Percentiles rank a stretch among this genome's conserved stretches.
phyloP scores from a whole-genome alignment of 257 asterid species.

The Ballota nigra region DNA sequence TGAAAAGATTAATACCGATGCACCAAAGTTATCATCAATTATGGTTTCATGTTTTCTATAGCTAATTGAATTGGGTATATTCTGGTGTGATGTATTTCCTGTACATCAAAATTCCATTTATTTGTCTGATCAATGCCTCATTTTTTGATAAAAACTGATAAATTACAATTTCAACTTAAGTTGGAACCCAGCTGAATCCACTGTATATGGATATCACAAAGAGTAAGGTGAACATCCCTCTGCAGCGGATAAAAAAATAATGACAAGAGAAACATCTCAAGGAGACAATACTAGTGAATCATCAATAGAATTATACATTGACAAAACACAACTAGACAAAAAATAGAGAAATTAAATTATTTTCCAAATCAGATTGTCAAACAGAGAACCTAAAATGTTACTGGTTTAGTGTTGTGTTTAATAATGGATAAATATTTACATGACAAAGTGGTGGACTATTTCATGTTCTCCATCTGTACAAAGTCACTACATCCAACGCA shows the following conservation, averaged over 20 bases:
- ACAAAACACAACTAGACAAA: not conserved
- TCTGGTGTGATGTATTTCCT: not conserved
- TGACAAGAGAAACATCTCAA: not conserved
- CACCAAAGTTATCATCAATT: not conserved
- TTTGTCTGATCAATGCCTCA: not conserved
- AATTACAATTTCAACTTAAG: not conserved
- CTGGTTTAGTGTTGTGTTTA: slow-evolving; percentile 1
- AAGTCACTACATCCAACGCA: not conserved
- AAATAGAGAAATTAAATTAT: not conserved
- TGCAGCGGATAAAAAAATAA: not conserved
- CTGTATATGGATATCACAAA: not conserved
- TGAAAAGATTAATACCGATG: not conserved
- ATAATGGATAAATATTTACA: slow-evolving; percentile 11
- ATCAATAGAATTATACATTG: not conserved
- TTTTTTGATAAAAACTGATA: not conserved
- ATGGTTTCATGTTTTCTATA: not conserved
- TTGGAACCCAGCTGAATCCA: not conserved
- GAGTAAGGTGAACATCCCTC: not conserved
- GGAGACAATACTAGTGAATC: not conserved
- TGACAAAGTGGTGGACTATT: not conserved
- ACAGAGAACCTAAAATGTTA: not conserved
- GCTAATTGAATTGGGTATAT: not conserved
- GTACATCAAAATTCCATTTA: not conserved
- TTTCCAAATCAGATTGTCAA: slow-evolving; percentile 8
- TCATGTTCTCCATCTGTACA: slow-evolving; percentile 11